These are phyloP conservation scores for Colletotrichum godetiae DNA, from an alignment of 2,329 filamentous ascomycete species.

Conservation along the genomic window DNA sequence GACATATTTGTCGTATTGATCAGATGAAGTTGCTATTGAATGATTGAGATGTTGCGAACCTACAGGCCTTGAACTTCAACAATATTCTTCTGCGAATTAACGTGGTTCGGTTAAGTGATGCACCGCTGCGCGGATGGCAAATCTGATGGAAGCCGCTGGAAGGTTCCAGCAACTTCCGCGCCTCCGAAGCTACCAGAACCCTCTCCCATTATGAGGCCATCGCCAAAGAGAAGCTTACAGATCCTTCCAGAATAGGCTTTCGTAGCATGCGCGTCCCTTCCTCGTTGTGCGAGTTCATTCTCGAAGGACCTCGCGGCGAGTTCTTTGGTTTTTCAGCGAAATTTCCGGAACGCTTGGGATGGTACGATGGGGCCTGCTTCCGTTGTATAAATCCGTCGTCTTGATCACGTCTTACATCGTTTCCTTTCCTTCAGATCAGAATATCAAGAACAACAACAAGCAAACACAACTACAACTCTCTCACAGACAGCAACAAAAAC, in stretches of 20 bases:
- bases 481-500: neutral
- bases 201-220: conserved; percentile 20
- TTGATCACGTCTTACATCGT: conserved; percentile 29
- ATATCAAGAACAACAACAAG: conserved; percentile 41
- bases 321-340: conserved; percentile 1
- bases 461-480: neutral
- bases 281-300: conserved; percentile 13
- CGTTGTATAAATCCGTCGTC: conserved; percentile 45
- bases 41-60: neutral
- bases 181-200: conserved; percentile 35
- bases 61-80: fast-evolving
- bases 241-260: neutral
- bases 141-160: conserved; percentile 42
- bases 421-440: conserved; percentile 41
- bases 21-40: neutral
- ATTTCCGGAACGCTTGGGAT: conserved; percentile 44
- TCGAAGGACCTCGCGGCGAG: conserved; percentile 29
- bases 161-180: conserved; percentile 40
- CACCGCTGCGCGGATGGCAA: neutral
- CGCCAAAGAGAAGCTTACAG: neutral
- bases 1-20: neutral
- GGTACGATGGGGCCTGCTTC: conserved; percentile 18
- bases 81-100: neutral
- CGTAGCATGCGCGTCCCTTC: conserved; percentile 5
- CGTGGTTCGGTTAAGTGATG: neutral